Evolutionary conservation across 1,139 yeast genomes (phyloP).

Genomic region (Pichia norvegensis): DNA sequence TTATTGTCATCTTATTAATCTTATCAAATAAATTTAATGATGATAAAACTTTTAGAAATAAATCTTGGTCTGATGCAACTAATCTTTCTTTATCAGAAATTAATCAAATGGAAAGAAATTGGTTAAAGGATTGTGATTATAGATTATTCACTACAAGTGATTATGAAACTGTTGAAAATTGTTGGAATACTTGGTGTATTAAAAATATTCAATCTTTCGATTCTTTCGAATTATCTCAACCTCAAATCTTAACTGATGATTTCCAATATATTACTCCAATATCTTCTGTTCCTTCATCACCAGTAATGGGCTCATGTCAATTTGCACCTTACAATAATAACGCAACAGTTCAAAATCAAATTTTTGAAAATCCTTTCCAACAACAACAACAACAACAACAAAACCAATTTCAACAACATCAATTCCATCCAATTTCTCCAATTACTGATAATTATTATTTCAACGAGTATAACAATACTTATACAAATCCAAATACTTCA

Average conservation of each 20-base stretch:
- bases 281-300: constrained; percentile 10
- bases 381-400: constrained; percentile 5
- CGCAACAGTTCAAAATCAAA: constrained; percentile 13
- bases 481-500: neutral
- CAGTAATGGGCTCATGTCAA: constrained; percentile 8
- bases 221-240: neutral
- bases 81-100: constrained; percentile 58
- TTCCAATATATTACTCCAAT: constrained; percentile 1
- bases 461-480: constrained; percentile 10
- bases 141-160: constrained; percentile 33
- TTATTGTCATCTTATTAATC: constrained; percentile 62
- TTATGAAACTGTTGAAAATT: constrained; percentile 26
- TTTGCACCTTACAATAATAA: neutral
- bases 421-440: constrained; percentile 8
- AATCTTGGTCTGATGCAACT: constrained; percentile 93
- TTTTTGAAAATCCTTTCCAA: constrained; percentile 24
- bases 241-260: neutral
- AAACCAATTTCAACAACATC: constrained; percentile 12
- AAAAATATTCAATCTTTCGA: constrained; percentile 16
- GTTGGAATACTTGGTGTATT: constrained; percentile 30
- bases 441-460: neutral
- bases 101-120: constrained; percentile 61
- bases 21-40: constrained; percentile 92
- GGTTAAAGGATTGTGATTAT: constrained; percentile 52
- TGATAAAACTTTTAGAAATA: constrained; percentile 92